Conservation (phyloP, 495 filamentous ascomycete genomes). For the Xylona heveae region DNA sequence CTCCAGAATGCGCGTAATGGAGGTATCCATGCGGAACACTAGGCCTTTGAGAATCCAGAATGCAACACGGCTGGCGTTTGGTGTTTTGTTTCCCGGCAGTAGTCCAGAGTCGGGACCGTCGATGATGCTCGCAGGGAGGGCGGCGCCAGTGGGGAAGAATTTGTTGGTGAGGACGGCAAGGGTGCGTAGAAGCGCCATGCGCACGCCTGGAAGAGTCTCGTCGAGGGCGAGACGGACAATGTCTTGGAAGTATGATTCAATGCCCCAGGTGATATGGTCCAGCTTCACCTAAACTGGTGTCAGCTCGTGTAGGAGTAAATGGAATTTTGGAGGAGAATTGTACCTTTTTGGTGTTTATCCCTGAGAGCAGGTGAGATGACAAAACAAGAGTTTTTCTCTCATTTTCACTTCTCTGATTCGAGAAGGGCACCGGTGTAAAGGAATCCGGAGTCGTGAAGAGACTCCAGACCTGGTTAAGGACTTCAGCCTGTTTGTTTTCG, state of each 20-base stretch:
- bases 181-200: conserved; percentile 33
- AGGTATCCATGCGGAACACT: conserved; percentile 13
- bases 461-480: conserved; percentile 33
- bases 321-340: too few relatives aligned
- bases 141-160: conserved; percentile 28
- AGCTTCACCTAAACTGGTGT: too few relatives aligned
- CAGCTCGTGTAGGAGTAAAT: too few relatives aligned
- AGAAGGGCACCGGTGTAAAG: not conserved
- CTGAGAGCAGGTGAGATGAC: conserved; percentile 39
- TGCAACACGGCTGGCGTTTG: conserved; percentile 11
- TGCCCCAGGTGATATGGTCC: too few relatives aligned
- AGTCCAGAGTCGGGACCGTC: conserved; percentile 5
- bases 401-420: conserved; percentile 11
- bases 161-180: conserved; percentile 46
- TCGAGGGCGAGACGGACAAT: conserved; percentile 4
- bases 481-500: conserved; percentile 27
- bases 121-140: conserved; percentile 18
- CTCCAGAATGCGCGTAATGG: conserved; percentile 23
- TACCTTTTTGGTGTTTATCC: too few relatives aligned
- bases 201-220: too few relatives aligned
- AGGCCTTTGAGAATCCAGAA: conserved; percentile 21
- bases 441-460: conserved; percentile 15
- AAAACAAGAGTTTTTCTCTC: conserved; percentile 31
- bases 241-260: conserved; percentile 8
- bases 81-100: conserved; percentile 12